Evolutionary conservation across 805 yeast genomes (phyloP).

Genomic region (Ogataea paradorogensis): DNA sequence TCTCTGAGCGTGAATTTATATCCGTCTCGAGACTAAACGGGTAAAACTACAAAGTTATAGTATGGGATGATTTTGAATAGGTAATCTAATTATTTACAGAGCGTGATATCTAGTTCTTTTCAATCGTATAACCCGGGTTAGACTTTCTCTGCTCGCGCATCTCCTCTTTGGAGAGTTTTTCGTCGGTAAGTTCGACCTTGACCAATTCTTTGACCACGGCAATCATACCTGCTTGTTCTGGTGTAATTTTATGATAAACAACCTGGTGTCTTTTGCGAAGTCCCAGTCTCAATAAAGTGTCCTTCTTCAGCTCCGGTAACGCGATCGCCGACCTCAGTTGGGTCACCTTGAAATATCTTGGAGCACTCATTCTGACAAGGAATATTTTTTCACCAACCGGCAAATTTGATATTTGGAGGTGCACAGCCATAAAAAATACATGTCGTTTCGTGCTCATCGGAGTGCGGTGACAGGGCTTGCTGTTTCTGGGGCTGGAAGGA

Average conservation of each 20-base stretch:
- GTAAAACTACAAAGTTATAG: background rate
- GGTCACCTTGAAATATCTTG: conserved; percentile 59
- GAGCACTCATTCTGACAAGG: conserved; percentile 9
- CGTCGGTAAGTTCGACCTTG: conserved; percentile 68
- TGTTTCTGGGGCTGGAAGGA: conserved; percentile 6
- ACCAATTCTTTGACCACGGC: conserved; percentile 83
- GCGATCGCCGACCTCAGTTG: conserved; percentile 84
- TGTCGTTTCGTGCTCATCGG: conserved; percentile 11
- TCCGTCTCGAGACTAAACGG: background rate
- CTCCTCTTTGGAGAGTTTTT: conserved; percentile 47
- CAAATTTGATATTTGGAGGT: background rate
- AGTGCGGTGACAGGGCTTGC: conserved; percentile 13
- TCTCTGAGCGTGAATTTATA: conserved; percentile 17
- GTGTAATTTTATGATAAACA: conserved; percentile 68
- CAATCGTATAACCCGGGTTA: conserved; percentile 61
- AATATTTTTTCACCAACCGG: conserved; percentile 3
- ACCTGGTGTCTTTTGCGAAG: conserved; percentile 70
- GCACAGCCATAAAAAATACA: conserved; percentile 6
- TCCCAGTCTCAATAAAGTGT: conserved; percentile 70
- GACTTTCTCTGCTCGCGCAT: conserved; percentile 55
- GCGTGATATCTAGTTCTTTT: conserved; percentile 24
- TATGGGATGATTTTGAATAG: too few species aligned
- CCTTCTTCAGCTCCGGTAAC: conserved; percentile 63
- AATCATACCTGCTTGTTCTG: conserved; percentile 82
- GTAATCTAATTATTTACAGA: conserved; percentile 2